phyloP scores from a whole-genome alignment of 1,139 yeast genomes.

The Komagataea norvegica region DNA sequence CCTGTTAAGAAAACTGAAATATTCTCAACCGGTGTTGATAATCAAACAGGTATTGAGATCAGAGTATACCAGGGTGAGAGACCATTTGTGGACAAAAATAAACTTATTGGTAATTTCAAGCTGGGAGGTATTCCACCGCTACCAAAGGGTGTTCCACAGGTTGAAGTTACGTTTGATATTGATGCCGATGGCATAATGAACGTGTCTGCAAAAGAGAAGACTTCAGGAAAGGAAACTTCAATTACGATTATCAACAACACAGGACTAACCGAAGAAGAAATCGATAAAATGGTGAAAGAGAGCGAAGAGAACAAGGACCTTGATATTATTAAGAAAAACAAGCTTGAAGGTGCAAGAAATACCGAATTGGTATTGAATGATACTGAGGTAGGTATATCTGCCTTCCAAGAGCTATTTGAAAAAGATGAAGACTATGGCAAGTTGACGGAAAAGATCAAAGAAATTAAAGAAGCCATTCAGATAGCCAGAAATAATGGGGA shows the following conservation, averaged over 20 bases:
- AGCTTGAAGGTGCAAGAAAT: constrained; percentile 35
- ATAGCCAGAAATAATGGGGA: constrained; percentile 29
- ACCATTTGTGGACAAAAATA: constrained; percentile 67
- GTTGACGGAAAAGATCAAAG: constrained; percentile 32
- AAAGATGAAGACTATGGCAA: constrained; percentile 33
- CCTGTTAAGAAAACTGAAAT: constrained; percentile 69
- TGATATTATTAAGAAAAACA: constrained; percentile 24
- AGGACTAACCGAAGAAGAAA: constrained; percentile 62
- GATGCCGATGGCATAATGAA: constrained; percentile 82
- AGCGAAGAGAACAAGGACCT: constrained; percentile 27
- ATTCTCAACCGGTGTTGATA: constrained; percentile 82
- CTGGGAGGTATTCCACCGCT: constrained; percentile 62
- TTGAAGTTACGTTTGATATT: constrained; percentile 66
- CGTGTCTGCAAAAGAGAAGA: constrained; percentile 65
- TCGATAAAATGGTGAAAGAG: constrained; percentile 51
- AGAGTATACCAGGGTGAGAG: constrained; percentile 79
- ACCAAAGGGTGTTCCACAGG: constrained; percentile 77
- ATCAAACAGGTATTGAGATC: constrained; percentile 75
- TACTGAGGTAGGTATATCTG: constrained; percentile 45
- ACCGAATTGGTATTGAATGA: constrained; percentile 55
- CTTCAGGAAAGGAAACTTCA: constrained; percentile 49
- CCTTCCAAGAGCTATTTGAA: constrained; percentile 37
- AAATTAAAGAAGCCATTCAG: constrained; percentile 40
- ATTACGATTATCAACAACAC: constrained; percentile 69
- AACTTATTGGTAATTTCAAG: constrained; percentile 66